Conservation (phyloP, 768 basidiomycete genomes). For the Mycena epipterygia region DNA sequence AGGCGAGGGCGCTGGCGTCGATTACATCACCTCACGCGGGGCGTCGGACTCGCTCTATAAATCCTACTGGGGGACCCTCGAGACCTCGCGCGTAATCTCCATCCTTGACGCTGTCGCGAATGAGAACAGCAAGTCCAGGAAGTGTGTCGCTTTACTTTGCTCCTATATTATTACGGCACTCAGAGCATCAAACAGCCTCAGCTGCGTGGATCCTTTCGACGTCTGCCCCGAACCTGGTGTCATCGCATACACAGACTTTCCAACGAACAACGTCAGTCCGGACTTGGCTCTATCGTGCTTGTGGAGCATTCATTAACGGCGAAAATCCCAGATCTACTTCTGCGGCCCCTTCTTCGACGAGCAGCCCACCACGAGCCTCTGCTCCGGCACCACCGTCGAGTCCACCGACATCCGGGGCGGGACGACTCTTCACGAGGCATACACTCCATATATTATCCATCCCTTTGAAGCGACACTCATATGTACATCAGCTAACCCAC, state of each 20-base stretch:
- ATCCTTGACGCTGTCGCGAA: slow-evolving; percentile 55
- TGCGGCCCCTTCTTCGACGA: slow-evolving; percentile 64
- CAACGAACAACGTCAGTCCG: slow-evolving; percentile 57
- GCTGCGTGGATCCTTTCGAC: slow-evolving; percentile 55
- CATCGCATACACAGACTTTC: slow-evolving; percentile 60
- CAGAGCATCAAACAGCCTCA: slow-evolving; percentile 44
- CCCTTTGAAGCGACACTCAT: background rate
- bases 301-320: background rate
- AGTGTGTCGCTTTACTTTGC: slow-evolving; percentile 43
- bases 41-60: slow-evolving; percentile 53
- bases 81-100: slow-evolving; percentile 51
- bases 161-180: too few relatives aligned
- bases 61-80: slow-evolving; percentile 55
- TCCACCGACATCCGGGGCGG: slow-evolving; percentile 62
- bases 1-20: slow-evolving; percentile 24
- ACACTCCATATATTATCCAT: background rate
- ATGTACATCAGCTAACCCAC: slow-evolving; percentile 52
- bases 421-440: slow-evolving; percentile 61
- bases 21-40: slow-evolving; percentile 54
- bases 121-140: slow-evolving; percentile 56
- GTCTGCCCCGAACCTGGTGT: slow-evolving; percentile 55
- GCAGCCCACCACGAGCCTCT: slow-evolving; percentile 53
- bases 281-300: background rate
- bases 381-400: slow-evolving; percentile 58
- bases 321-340: slow-evolving; percentile 61